phyloP scores from a whole-genome alignment of 768 basidiomycete genomes.

The Hygrophoropsis aurantiaca region DNA sequence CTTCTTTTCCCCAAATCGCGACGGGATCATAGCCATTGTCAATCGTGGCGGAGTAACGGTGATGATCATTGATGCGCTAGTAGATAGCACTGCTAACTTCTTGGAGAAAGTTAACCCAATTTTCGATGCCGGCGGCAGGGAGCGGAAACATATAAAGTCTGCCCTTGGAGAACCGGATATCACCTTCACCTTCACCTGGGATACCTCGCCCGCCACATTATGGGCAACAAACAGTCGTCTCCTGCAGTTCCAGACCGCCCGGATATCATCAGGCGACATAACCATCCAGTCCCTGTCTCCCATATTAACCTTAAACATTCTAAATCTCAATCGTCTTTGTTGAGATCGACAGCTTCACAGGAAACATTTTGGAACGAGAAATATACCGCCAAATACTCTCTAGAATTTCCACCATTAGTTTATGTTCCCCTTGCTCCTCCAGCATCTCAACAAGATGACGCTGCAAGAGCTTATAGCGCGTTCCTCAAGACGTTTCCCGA shows the following conservation, averaged over 20 bases:
- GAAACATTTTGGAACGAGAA: slow-evolving; percentile 39
- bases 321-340: slow-evolving; percentile 33
- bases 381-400: slow-evolving; percentile 9
- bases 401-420: slow-evolving; percentile 3
- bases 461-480: slow-evolving; percentile 42
- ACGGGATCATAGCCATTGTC: too few species aligned
- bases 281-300: slow-evolving; percentile 20
- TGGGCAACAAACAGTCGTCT: slow-evolving; percentile 33
- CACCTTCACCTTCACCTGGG: background rate
- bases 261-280: slow-evolving; percentile 8
- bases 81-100: too few species aligned
- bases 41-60: too few species aligned
- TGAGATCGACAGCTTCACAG: slow-evolving; percentile 37
- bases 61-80: too few species aligned
- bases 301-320: slow-evolving; percentile 41
- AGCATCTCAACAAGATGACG: slow-evolving; percentile 30
- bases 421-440: slow-evolving; percentile 28
- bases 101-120: background rate
- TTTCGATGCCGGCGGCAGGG: background rate
- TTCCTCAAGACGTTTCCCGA: slow-evolving; percentile 52
- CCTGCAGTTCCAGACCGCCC: slow-evolving; percentile 22
- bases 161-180: background rate
- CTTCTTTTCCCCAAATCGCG: too few species aligned
- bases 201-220: slow-evolving; percentile 7
- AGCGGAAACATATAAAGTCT: background rate